Base-by-base conservation (phyloP, 257 asterid genomes). In the Penstemon eatonii region DNA sequence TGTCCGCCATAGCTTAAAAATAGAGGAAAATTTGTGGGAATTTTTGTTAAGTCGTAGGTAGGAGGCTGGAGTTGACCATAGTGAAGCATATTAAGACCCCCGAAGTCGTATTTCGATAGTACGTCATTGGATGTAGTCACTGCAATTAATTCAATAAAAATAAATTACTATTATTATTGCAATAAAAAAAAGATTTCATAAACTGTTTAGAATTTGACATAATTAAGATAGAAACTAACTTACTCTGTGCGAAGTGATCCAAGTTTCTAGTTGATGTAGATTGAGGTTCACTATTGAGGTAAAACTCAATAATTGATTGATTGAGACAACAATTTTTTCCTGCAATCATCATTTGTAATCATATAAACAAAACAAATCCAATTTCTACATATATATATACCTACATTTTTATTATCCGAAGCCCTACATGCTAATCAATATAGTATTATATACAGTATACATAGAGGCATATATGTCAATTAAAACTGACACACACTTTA, bases 241-340 rank as follows among this genome's bases (percentile, higher is more conserved):
- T 73, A 86, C 97, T 78, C 67, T 90, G 94, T 57, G 90, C 79
- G 79, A 86, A 61, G 46, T 90, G 96, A 50, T 82, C 73, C 4
- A 85, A 76, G 82, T 88, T 88, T 72, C 78, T 88, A 1, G 90
- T 80, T 1, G 97, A 58, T 25, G 95, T 86, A 51, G 96, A 46
- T 57, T 90, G 97, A 46, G 89, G 88, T 55, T 83, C 90, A n/a
- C 82, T 61, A 76, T 71, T 62, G 70, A 85, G 44, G 77, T 72
- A 82, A 12, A 60, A 39, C 5, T 73, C 72, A 4, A 75, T 62
- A 0, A 81, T 79, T 1, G 89, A 73, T 53, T 72, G 25, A 53
- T 86, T 85, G 38, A 89, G 75, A 67, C 96, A 89, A 18, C 96
- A 89, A 11, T 89, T 80, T 44, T 75, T 70, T 9, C 97, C 97